Conservation (phyloP, 768 basidiomycete species). For the Pleurotus tuoliensis region DNA sequence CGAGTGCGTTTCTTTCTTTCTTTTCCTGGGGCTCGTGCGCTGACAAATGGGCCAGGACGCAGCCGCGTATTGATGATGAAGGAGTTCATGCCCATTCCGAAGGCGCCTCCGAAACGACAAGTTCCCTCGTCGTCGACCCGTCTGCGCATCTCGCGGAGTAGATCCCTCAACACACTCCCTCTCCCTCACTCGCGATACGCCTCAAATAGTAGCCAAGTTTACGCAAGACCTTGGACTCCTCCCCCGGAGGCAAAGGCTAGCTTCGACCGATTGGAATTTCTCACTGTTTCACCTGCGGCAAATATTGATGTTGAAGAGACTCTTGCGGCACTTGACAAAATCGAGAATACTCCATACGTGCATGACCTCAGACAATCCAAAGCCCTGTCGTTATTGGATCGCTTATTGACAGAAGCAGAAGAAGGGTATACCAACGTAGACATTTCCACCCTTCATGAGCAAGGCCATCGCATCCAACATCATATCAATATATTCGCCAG, state of each 20-base stretch:
- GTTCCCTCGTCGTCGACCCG: not conserved
- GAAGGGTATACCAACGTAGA: slow-evolving; percentile 12
- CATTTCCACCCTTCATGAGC: slow-evolving; percentile 21
- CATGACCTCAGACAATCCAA: not conserved
- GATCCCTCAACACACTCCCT: not conserved
- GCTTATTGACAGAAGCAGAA: slow-evolving; percentile 23
- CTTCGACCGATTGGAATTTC: not conserved
- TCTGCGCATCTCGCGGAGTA: slow-evolving; percentile 1
- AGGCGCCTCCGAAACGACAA: slow-evolving; percentile 2
- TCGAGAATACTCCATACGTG: slow-evolving; percentile 11
- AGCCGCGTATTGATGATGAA: slow-evolving; percentile 33
- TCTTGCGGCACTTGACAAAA: slow-evolving; percentile 34
- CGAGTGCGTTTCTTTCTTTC: slow-evolving; percentile 32
- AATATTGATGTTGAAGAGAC: slow-evolving; percentile 33
- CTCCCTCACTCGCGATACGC: not conserved
- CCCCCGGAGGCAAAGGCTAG: not conserved
- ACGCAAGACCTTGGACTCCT: not conserved
- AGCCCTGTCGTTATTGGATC: slow-evolving; percentile 18
- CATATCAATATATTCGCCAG: slow-evolving; percentile 25
- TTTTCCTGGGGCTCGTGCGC: not conserved
- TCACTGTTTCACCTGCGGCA: not conserved
- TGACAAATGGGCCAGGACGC: slow-evolving; percentile 21
- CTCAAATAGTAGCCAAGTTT: not conserved
- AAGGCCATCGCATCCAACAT: slow-evolving; percentile 34
- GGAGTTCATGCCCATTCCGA: slow-evolving; percentile 20